Evolutionary conservation across 257 asterid genomes (phyloP), one percentile per base, ranked within the genome.

Genomic region (Scutellaria barbata): DNA sequence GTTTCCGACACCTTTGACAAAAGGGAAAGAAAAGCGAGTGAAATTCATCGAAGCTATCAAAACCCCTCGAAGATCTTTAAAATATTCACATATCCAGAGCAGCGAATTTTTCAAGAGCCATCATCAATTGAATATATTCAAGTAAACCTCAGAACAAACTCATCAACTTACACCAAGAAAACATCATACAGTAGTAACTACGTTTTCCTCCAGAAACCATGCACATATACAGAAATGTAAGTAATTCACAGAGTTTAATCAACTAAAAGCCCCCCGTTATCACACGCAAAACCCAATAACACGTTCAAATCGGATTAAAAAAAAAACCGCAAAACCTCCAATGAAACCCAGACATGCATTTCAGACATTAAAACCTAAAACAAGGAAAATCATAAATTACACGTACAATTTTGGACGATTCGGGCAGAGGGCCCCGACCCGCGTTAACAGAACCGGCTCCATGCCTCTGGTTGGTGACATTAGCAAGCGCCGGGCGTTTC

Each of bases 401-500:
- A 75, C 93, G 68, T 89, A 90, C 98, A 72, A 79, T 78, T 81
- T 85, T 85, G 18, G 92, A 82, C 0, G 87, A 41, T 62, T 84
- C 90, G 3, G 85, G 81, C 12, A 74, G 47, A 8, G 81, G 20
- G 52, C 42, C 78, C 71, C 89, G 82, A 13, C 79, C 86, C 58
- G 76, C 9, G 71, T 54, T 68, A 22, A 13, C 8, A 2, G 64
- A 6, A 10, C 82, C 84, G 7, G 63, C 63, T 3, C 58, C 86
- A 11, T 80, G 78, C 77, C 88, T 81, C 83, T 85, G 92, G 70
- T 92, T 92, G 2, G 92, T 87, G 48, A 92, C 81, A 37, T 92
- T 88, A 2, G 87, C 71, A 5, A 92, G 88, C 55, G 97, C 98
- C 18, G 92, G 92, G 0, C 98, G 85, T 56, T 90, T 92, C 91